Evolutionary conservation across 352 stramenopile genomes (phyloP), one percentile per base, ranked within the genome.

Genomic region (Phytophthora podocarpi): DNA sequence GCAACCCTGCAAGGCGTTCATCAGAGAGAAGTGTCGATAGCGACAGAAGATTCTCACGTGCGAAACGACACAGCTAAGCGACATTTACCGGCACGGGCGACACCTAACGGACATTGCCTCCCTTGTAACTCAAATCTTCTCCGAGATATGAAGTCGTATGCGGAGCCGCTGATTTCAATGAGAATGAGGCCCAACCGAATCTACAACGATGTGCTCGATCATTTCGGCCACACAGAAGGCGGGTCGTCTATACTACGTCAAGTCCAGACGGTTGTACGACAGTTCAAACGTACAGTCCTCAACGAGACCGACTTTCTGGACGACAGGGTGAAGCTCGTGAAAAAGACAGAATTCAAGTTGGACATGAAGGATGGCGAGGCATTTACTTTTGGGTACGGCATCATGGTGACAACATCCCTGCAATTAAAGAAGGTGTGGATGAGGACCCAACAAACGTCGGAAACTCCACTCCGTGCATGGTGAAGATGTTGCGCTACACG

Each of bases 181-280:
- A 36, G 50, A 12, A 21, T 59, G 30, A 59, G 42, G 16, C 35
- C 37, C 4, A 34, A 50, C 39, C 10, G 26, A 42, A 42, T 59
- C 20, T 59, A 59, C 37, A 49, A 50, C 28, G 43, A 42, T 21
- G n/a, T 59, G 5, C 27, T 59, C 10, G 37, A 50, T 31, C 26
- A 34, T 23, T 50, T 59, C 13, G 50, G 28, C 28, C 31, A 50
- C 37, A 21, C 21, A 3, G 28, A 35, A 32, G 30, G 37, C 1
- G 15, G 50, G 15, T 50, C 49, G n/a, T 18, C 49, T 5, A 2
- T 18, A n/a, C 21, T 47, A 18, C 27, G 15, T 5, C 48, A 57
- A 31, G 15, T 47, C 3, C 48, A 57, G 15, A n/a, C 24, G 1
- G 39, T 47, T 31, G 48, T 57, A 2, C 35, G 35, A 13, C 10